Evolutionary conservation across 306 rosid species (phyloP), one percentile per base, ranked within the genome.

Genomic region (Datisca glomerata): DNA sequence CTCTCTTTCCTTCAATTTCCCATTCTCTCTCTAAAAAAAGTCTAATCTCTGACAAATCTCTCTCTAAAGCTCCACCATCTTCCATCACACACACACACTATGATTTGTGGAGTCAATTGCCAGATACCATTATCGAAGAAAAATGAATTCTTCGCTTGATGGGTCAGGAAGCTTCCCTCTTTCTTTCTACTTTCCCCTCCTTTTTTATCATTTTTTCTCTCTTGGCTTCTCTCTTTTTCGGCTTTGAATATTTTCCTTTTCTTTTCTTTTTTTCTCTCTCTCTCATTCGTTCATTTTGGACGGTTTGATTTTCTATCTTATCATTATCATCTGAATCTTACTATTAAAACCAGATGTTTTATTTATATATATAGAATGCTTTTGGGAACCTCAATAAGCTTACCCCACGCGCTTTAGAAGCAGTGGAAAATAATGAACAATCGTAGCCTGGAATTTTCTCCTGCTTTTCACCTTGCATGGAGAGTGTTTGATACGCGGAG

Each of bases 71-170:
- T 28, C 14, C 10, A 37, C 16, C n/a, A 14, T 8, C 14, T 35
- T 32, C 60, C 45, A 23, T 7, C 45, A 36, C 13, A 13, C 32
- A 20, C n/a, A 16, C 18, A 47, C 16, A 7, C 21, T 21, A 17
- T 47, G 35, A 31, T 48, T 20, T 41, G 34, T 45, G 21, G 61
- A 47, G 69, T 61, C 72, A 67, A 68, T 64, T 35, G 53, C 21
- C 44, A 48, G 16, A 25, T n/a, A n/a, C n/a, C 18, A 2, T 64
- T 37, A 24, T 27, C 4, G 65, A 49, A 61, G 55, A 56, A 22
- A 24, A 46, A 25, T 4, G 18, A 53, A 53, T 42, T 20, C 45
- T 43, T 29, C 24, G 18, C 43, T 3, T 23, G 28, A 59, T 56
- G 40, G 49, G 59, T 56, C 56, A 43, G 53, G 20, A 47, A 45